Evolutionary conservation across 176 grass and related monocot species (phyloP).

Genomic region (Eleusine indica): DNA sequence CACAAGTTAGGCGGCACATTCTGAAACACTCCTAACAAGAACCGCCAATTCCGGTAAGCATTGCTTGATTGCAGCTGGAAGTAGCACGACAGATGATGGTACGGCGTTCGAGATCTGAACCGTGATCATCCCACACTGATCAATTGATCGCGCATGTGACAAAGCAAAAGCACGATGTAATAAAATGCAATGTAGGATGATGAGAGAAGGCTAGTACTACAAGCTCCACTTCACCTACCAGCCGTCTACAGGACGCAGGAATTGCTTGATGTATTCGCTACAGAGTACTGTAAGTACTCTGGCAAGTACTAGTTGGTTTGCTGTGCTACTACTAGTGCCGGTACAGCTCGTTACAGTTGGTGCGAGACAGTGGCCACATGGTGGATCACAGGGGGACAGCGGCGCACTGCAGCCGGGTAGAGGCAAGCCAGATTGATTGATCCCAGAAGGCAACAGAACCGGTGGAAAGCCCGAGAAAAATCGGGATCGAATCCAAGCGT

Average conservation of each 20-base stretch:
- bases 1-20: conserved; percentile 7
- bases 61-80: not conserved
- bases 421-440: not conserved
- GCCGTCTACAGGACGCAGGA: not conserved
- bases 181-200: not conserved
- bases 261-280: conserved; percentile 9
- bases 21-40: not conserved
- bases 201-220: not conserved
- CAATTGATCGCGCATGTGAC: too few relatives aligned
- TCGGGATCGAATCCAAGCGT: not conserved
- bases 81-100: not conserved
- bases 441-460: not conserved
- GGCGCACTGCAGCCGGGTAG: not conserved
- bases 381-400: conserved; percentile 6
- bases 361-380: conserved; percentile 35
- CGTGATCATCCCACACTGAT: too few relatives aligned
- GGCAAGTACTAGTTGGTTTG: not conserved
- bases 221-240: not conserved
- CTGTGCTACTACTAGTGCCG: not conserved
- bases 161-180: not conserved
- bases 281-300: not conserved
- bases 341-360: conserved; percentile 22
- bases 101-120: not conserved
- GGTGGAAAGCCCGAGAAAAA: not conserved
- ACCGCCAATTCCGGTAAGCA: conserved; percentile 9